These are phyloP conservation scores for Leccinum solheimii DNA, from an alignment of 1,284 basidiomycete species.

Conservation along the genomic window DNA sequence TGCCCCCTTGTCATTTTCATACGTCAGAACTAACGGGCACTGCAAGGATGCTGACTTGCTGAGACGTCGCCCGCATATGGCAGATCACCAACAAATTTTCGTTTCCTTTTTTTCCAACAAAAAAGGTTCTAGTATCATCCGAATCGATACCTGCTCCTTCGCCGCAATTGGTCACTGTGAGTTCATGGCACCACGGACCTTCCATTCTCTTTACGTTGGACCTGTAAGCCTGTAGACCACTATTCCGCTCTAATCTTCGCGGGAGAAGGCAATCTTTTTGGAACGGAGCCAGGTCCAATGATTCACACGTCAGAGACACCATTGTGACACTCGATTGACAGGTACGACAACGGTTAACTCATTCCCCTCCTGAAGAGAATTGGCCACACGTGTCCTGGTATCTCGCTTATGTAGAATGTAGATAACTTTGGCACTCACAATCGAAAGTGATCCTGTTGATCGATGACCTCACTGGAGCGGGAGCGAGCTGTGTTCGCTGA, in stretches of 20 bases:
- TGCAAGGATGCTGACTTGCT: conserved; percentile 3
- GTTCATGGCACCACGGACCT: background rate
- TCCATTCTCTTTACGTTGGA: background rate
- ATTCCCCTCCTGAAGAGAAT: background rate
- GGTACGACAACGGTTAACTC: conserved; percentile 8
- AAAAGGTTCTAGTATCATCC: background rate
- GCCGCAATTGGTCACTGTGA: background rate
- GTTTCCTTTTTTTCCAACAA: background rate
- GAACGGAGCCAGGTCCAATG: conserved; percentile 7
- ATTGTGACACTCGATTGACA: conserved; percentile 3
- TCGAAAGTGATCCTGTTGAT: conserved; percentile 3
- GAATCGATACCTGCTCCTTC: background rate
- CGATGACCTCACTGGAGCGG: conserved; percentile 14
- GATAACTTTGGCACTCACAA: background rate
- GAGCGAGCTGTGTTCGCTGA: background rate
- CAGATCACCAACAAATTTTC: background rate
- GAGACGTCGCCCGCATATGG: background rate
- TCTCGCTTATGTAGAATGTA: conserved; percentile 9
- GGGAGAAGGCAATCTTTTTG: conserved; percentile 30
- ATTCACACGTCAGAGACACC: conserved; percentile 20
- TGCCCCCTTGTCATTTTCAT: conserved; percentile 3
- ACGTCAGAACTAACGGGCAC: background rate
- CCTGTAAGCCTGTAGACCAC: background rate
- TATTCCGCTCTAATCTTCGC: conserved; percentile 28
- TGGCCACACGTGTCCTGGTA: conserved; percentile 8